Base-by-base conservation (phyloP, 2,329 filamentous ascomycete genomes). In the Exophiala phaeomuriformis region DNA sequence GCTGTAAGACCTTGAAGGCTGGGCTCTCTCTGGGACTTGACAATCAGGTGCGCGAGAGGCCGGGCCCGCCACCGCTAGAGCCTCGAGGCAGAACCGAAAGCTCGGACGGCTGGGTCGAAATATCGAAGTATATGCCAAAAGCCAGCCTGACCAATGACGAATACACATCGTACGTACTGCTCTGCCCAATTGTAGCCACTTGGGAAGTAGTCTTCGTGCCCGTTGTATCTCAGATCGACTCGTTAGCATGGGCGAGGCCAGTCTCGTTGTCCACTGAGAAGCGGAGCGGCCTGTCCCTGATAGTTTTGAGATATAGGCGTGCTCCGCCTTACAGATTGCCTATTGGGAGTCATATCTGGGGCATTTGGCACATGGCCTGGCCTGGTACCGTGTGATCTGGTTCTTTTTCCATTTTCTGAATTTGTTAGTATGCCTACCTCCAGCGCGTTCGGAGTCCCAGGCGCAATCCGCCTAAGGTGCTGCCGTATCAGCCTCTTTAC, bases 1-100 rank as follows among this genome's bases (percentile, higher is more conserved):
- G 87, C 86, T 43, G 88, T 80, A 72, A 90, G 91, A 86, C 87
- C 91, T 71, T 91, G 87, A 40, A 49, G 51, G 55, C 52, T 57
- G 55, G 55, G 43, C 35, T 19, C 10, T 32, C 43, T 28, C 10
- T n/a, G 33, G 32, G 41, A 35, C 8, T 40, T 12, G 35, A 49
- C 29, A 28, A 47, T 28, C 12, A 43, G 42, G 53, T 50, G 37
- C 8, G 30, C 42, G 51, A 56, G 54, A 51, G 54, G 54, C 35
- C 50, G 54, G 54, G 12, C 36, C 37, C 28, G 44, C 40, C 42
- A 42, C 42, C 53, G 50, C 49, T 52, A 48, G 37, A 31, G 32
- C 35, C 44, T 49, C 7, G 9, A 46, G n/a, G 40, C 27, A 42
- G 39, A 52, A 48, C 49, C 33, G 40, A 30, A 42, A 35, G 32